Evolutionary conservation across 2,329 filamentous ascomycete genomes (phyloP).

Genomic region (Paracoccidioides brasiliensis): DNA sequence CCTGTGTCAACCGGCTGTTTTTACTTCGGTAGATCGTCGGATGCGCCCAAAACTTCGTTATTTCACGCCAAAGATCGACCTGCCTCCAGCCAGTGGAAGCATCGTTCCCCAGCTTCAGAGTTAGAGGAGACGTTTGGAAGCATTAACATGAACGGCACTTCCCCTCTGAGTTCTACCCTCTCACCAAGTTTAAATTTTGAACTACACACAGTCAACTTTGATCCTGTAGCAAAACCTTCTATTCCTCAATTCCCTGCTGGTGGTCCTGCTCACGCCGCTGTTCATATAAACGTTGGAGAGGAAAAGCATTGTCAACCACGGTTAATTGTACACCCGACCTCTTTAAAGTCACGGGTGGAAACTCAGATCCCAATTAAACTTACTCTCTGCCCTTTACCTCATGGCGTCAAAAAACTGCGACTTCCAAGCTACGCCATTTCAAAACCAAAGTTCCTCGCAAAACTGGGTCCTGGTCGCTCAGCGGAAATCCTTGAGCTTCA

Average conservation of each 20-base stretch:
- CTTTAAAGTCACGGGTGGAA: constrained; percentile 80
- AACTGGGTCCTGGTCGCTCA: constrained; percentile 50
- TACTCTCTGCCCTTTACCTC: constrained; percentile 61
- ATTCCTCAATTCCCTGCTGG: constrained; percentile 7
- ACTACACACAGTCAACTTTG: constrained; percentile 19
- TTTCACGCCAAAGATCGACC: constrained; percentile 21
- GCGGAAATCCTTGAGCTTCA: constrained; percentile 67
- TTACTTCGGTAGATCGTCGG: constrained; percentile 23
- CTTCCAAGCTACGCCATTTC: constrained; percentile 84
- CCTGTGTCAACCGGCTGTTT: constrained; percentile 19
- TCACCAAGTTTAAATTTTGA: constrained; percentile 27
- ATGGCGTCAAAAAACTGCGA: constrained; percentile 65
- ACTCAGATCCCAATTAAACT: constrained; percentile 88
- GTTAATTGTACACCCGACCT: constrained; percentile 53
- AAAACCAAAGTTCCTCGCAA: constrained; percentile 80
- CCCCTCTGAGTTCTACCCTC: constrained; percentile 27
- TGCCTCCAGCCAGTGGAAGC: constrained; percentile 26
- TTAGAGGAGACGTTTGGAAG: constrained; percentile 34
- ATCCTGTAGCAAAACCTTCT: constrained; percentile 16
- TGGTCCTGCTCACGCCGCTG: constrained; percentile 19
- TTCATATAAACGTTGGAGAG: constrained; percentile 17
- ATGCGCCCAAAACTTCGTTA: constrained; percentile 24
- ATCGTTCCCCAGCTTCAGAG: constrained; percentile 31
- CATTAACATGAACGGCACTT: constrained; percentile 32
- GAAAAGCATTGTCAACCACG: constrained; percentile 26